Percentiles rank a stretch among this genome's conserved stretches.
phyloP scores from a whole-genome alignment of 148 eudicot genomes.

The Rhododendron mucronatum region DNA sequence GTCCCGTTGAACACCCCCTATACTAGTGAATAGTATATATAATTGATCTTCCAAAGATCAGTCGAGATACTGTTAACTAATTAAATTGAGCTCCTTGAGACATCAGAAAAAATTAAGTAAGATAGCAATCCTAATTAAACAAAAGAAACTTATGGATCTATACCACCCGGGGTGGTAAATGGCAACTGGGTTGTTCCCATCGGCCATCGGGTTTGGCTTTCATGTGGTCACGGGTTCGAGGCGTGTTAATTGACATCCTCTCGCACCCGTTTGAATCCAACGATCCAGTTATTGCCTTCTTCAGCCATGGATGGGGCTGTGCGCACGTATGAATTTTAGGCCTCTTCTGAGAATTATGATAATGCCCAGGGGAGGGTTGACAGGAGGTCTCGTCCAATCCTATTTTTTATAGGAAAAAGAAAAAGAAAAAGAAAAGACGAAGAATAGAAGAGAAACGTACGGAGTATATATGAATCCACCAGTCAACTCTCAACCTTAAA shows the following conservation, averaged over 20 bases:
- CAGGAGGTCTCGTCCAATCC: background rate
- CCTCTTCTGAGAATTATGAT: too few relatives aligned
- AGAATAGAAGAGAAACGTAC: too few relatives aligned
- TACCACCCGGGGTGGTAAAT: too few relatives aligned
- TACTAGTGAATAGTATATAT: too few relatives aligned
- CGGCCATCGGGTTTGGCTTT: background rate
- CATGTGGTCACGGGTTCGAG: background rate
- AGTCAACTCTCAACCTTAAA: background rate
- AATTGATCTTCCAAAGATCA: too few relatives aligned
- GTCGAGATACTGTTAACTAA: too few relatives aligned
- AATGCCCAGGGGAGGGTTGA: background rate
- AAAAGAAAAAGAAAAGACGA: too few relatives aligned
- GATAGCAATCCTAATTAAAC: too few relatives aligned
- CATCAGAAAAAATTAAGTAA: background rate
- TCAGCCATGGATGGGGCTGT: background rate
- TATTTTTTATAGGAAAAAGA: background rate
- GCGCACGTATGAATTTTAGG: background rate
- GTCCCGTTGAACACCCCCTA: too few relatives aligned
- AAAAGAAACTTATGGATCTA: too few relatives aligned
- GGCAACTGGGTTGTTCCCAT: background rate
- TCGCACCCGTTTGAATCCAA: background rate
- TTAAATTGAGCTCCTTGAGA: background rate
- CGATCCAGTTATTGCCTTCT: background rate
- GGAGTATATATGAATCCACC: background rate
- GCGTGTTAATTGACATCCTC: background rate